Base-by-base conservation (phyloP, 2,329 filamentous ascomycete genomes). In the Clarireedia homoeocarpa region DNA sequence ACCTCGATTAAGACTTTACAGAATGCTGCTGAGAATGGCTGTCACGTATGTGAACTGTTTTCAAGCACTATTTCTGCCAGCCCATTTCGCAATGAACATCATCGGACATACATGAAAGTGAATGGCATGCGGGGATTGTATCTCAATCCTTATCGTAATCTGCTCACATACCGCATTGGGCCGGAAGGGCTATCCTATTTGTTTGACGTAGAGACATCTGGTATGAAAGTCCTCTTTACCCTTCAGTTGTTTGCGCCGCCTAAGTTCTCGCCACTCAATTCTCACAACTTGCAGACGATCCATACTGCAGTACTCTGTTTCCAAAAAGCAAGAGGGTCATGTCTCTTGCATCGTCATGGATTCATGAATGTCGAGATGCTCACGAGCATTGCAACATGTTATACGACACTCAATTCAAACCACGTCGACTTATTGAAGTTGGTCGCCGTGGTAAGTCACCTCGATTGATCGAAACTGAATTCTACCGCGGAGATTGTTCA, bases 401-500 rank as follows among this genome's bases (percentile, higher is more conserved):
- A 15, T 62, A 60, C 26, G 59, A 61, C 42, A 40, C 38, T 0
- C 12, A 17, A 7, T 61, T 60, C 44, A 44, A n/a, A 23, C 60
- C 60, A n/a, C 55, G 52, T 15, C 46, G 59, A 15, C 55, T 62
- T 6, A 47, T 62, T 45, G 57, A 59, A 36, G 59, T 62, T 38
- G 44, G 57, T 6, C 36, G 23, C 6, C 50, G 51, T 6, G 53
- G 56, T n/a, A 24, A 23, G n/a, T 24, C 46, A 12, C 51, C 58
- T 30, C 40, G 45, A 23, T 39, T 58, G 15, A 48, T 59, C 17
- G 48, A 55, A 23, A 58, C 51, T 12, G 48, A 9, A 20, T 14
- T 20, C 12, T 23, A 4, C 44, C 20, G 17, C 34, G 20, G 30
- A n/a, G 30, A 26, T 10, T n/a, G 36, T 14, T 40, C 26, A 14